Evolutionary conservation across 2,329 filamentous ascomycete genomes (phyloP), one percentile per base, ranked within the genome.

Genomic region (Myriosclerotinia scirpicola): DNA sequence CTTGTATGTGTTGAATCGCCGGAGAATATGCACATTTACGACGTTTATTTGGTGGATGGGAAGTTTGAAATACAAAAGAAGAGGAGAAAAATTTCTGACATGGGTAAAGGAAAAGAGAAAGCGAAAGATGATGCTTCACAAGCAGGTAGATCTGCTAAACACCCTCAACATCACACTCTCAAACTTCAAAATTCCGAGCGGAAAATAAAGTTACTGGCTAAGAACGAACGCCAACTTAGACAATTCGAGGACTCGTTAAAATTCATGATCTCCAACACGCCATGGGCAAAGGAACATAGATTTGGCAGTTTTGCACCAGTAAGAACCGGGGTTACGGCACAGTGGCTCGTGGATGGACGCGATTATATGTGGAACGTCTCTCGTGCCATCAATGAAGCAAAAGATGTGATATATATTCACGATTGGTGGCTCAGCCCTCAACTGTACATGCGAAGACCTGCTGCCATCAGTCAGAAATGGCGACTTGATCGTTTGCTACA

Each of bases 321-420:
- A 1, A 87, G 95, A 68, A 87, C 87, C 56, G 90, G 90, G 54
- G 93, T 95, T 38, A 95, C 94, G 79, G 93, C 93, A 2, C 93
- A 97, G 75, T 98, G 94, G 93, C 85, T 99, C 11, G 94, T 99
- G 0, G 95, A 99, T 78, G 95, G 92, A 20, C 87, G 95, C 72
- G 95, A 99, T 77, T 96, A 98, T 81, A 98, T 98, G 94, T 99
- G 95, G 95, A 96, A 97, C 77, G 93, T 98, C 9, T 98, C 94
- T 14, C 87, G 94, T 70, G 95, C 95, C 15, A 96, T 99, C 74
- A 95, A 92, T 76, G 97, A 97, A 87, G 95, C 95, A 11, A 92
- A 92, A 74, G 95, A 98, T 80, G 94, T 98, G 69, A 94, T 99
- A 73, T 98, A 98, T 78, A 98, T 99, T 69, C 95, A 99, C 77